Evolutionary conservation across 495 filamentous ascomycete genomes (phyloP), one percentile per base, ranked within the genome.

Genomic region (Aspergillus egyptiacus): DNA sequence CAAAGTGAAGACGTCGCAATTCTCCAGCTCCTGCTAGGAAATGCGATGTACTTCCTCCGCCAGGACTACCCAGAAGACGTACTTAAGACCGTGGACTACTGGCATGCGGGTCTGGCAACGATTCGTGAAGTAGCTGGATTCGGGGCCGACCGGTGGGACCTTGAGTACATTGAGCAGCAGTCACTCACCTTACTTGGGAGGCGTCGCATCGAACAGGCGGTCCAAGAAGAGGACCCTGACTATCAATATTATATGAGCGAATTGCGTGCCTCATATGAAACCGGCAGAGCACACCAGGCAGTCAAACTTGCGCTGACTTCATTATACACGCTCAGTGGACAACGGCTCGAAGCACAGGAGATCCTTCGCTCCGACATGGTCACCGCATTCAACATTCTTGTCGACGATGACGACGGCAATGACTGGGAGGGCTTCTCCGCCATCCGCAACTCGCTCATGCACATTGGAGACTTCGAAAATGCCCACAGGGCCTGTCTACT

Each of bases 391-490:
- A 54, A 54, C 34, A 34, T 54, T 7, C 36, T 54, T n/a, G 6
- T 11, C 13, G 51, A 54, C 17, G 45, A 49, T 37, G 45, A 48
- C 30, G 8, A 5, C 6, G 32, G 14, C n/a, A 54, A 54, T 30
- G 51, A 54, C 37, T 22, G 14, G 11, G 18, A 31, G 13, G 51
- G 27, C 2, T 54, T 34, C 15, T n/a, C 5, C 1, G 15, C 44
- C 8, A 25, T 54, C 15, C 35, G 38, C 14, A 15, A 7, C 32
- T 6, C 44, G 6, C 51, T 54, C 3, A 31, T 6, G 1, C 36
- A 43, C 13, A 44, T 10, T 18, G 51, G 44, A 33, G 51, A 54
- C 23, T 49, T 36, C 10, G 51, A 54, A n/a, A 48, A 44, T 43
- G 24, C 43, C 13, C 24, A 5, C 7, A 25, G 15, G 13, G 44